phyloP scores from a whole-genome alignment of 208 protist species.

The Trichomonas gallinae region DNA sequence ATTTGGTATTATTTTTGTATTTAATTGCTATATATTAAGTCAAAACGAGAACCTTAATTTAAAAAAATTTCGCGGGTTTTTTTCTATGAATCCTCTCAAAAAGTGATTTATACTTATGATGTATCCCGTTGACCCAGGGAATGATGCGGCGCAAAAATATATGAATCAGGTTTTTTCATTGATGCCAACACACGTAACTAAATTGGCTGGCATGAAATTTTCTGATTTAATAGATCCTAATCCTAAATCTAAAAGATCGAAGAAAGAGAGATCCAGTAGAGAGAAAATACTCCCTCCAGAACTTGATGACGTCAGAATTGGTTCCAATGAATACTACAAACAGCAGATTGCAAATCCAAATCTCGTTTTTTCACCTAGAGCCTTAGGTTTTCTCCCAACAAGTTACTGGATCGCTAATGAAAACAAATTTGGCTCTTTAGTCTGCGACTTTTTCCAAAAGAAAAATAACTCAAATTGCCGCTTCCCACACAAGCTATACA shows the following conservation, averaged over 20 bases:
- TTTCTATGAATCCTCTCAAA: not conserved
- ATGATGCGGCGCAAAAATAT: not conserved
- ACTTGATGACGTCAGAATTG: not conserved
- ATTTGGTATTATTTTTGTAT: too few species aligned
- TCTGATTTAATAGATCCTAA: not conserved
- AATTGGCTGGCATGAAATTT: not conserved
- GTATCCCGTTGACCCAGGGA: not conserved
- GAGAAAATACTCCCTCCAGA: not conserved
- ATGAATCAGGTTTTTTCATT: not conserved
- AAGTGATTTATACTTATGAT: not conserved
- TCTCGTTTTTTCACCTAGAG: not conserved
- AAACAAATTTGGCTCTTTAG: not conserved
- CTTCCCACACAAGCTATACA: conserved; percentile 4
- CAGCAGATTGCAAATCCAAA: not conserved
- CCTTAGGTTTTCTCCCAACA: not conserved
- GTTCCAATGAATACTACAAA: not conserved
- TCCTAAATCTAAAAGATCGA: not conserved
- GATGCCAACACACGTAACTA: not conserved
- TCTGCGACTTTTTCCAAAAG: not conserved
- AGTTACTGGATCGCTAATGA: not conserved
- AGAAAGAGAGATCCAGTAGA: not conserved
- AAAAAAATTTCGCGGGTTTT: not conserved
- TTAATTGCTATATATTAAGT: too few species aligned
- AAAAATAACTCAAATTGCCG: conserved; percentile 1
- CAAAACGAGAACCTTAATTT: too few species aligned